Evolutionary conservation across 352 stramenopile genomes (phyloP).

Genomic region (Phytophthora sp.): DNA sequence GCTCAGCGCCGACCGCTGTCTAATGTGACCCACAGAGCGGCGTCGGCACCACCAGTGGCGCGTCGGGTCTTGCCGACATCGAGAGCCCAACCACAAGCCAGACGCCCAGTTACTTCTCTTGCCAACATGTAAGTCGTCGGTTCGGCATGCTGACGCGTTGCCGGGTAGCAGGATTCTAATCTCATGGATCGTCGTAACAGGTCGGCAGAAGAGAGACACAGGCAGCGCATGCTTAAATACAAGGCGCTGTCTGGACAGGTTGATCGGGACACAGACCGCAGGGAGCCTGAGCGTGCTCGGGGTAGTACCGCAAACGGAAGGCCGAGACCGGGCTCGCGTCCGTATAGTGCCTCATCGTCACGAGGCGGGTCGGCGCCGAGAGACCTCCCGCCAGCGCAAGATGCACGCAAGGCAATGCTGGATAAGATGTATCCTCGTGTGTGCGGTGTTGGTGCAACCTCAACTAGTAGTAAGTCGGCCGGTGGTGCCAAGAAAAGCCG

Average conservation of each 20-base stretch:
- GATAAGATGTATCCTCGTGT: conserved; percentile 86
- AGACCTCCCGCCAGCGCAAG: conserved; percentile 20
- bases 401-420: conserved; percentile 70
- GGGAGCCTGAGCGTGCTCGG: conserved; percentile 22
- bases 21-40: conserved; percentile 15
- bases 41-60: conserved; percentile 35
- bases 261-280: conserved; percentile 11
- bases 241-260: conserved; percentile 38
- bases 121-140: conserved; percentile 34
- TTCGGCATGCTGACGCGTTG: background rate
- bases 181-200: conserved; percentile 29
- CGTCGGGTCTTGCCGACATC: conserved; percentile 31
- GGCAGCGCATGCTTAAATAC: conserved; percentile 56
- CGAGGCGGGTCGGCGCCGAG: conserved; percentile 14
- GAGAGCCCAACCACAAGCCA: conserved; percentile 20
- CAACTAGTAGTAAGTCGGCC: conserved; percentile 25
- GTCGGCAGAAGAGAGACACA: conserved; percentile 63
- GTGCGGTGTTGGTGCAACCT: conserved; percentile 45
- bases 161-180: conserved; percentile 14
- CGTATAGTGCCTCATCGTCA: conserved; percentile 27
- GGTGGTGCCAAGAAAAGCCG: conserved; percentile 37
- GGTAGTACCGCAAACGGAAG: conserved; percentile 24
- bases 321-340: conserved; percentile 21
- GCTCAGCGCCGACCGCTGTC: conserved; percentile 41
- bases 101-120: conserved; percentile 19